phyloP scores from a whole-genome alignment of 345 rosid genomes.

The sweet orange (Citrus sinensis) region DVS_A1.0 CM039164.1:2386501-2387000 shows the following conservation, averaged over 20 bases:
- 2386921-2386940: background rate
- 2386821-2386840: background rate
- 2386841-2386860: background rate
- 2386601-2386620: background rate
- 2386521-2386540: slow-evolving; percentile 43
- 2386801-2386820: slow-evolving; percentile 1
- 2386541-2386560: slow-evolving; percentile 44
- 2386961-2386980: slow-evolving; percentile 44
- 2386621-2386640: background rate
- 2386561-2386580: slow-evolving; percentile 29
- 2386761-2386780: background rate
- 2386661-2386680: background rate
- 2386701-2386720: background rate
- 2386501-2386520: slow-evolving; percentile 47
- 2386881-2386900: background rate
- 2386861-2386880: background rate
- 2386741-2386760: background rate
- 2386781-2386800: background rate
- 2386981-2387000: slow-evolving; percentile 39
- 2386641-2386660: background rate
- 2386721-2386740: background rate
- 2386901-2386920: background rate
- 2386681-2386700: background rate
- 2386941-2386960: slow-evolving; percentile 47
- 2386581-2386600: background rate